A percentile compares a stretch with the other conserved stretches of the same genome.
phyloP scores from a whole-genome alignment of 164 flowering plant species.

The Pachysandra terminalis region DNA sequence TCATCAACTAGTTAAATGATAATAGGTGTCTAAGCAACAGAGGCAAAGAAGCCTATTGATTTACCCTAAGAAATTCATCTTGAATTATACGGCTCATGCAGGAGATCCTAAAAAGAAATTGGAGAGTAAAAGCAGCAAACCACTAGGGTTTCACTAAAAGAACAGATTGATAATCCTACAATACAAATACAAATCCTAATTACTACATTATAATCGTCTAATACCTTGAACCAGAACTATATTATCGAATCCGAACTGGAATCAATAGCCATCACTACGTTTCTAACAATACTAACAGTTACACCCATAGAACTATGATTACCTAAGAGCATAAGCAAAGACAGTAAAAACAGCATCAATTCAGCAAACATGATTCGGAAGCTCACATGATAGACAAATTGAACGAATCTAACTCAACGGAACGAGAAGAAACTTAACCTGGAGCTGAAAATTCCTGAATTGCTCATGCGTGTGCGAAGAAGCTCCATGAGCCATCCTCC shows the following conservation, averaged over 20 bases:
- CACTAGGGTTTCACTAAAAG: background rate
- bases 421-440: constrained; percentile 7
- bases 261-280: background rate
- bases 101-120: too few species aligned
- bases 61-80: too few species aligned
- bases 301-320: background rate
- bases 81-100: too few species aligned
- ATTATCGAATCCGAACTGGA: background rate
- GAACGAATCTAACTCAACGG: background rate
- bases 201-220: background rate
- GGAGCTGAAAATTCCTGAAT: constrained; percentile 18
- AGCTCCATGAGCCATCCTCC: background rate
- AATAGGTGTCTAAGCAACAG: too few species aligned
- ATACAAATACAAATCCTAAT: background rate
- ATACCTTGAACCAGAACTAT: background rate
- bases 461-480: constrained; percentile 13
- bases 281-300: background rate
- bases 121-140: background rate
- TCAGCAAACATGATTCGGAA: background rate
- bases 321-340: too few species aligned
- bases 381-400: background rate
- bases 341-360: background rate
- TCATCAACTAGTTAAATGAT: too few species aligned
- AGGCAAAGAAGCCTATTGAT: too few species aligned
- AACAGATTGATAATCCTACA: background rate